Base-by-base conservation (phyloP, 345 rosid genomes). In the Melaleuca quinquenervia region DNA sequence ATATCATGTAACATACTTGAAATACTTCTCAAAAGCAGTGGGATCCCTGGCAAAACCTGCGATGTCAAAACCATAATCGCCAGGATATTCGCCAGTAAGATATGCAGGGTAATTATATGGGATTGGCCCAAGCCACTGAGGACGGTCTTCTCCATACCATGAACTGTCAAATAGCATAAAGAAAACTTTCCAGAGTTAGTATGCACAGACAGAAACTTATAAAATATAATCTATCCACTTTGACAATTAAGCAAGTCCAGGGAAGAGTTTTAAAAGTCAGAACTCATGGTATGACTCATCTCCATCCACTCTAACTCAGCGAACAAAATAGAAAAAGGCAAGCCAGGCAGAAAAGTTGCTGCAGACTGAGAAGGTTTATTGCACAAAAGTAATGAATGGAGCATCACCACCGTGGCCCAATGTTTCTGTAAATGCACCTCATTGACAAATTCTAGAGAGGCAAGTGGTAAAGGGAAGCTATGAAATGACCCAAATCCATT, bases 51-150 rank as follows among this genome's bases (percentile, higher is more conserved):
- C 88, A 36, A 97, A 92, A 86, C 98, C 97, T 4, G 95, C 98
- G 84, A 97, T 87, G 83, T 97, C 99, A 87, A 96, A 97, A 82
- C 98, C 99, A 87, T 97, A 97, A 90, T 97, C 99, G 3, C 99
- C 98, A 29, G 98, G 98, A 8, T 94, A 78, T 36, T 97, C 95
- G 84, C 99, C 99, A 3, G 91, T 90, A 49, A 97, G 97, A 89
- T 97, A 87, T 26, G 90, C 50, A 27, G 98, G 98, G 84, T 96
- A 97, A 54, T 92, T 92, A 86, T 90, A 97, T 11, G 96, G 94
- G 84, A 97, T 90, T 58, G 98, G 97, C 87, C 98, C 99, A 89
- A 97, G 96, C 99, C 99, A 97, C 52, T 95, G 95, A 2, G 99
- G 99, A 56, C 98, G 96, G 50, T 89, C 92, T 87, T 94, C 93